Conservation (phyloP, 306 rosid genomes). For the Psophocarpus tetragonolobus region DNA sequence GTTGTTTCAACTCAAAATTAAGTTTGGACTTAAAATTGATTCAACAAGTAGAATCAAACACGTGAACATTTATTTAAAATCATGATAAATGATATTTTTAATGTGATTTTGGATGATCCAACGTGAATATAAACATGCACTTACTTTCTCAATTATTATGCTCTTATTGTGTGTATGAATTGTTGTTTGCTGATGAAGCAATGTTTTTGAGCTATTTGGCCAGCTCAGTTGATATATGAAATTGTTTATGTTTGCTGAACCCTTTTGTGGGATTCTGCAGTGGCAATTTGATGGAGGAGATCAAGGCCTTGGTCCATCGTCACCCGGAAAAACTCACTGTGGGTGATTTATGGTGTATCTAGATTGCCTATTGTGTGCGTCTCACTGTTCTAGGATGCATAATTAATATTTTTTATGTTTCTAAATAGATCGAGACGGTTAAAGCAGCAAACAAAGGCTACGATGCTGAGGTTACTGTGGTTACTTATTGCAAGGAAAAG, state of each 20-base stretch:
- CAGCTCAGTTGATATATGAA: background rate
- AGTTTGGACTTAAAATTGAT: background rate
- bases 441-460: slow-evolving; percentile 78
- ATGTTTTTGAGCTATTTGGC: slow-evolving; percentile 20
- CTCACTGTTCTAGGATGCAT: slow-evolving; percentile 29
- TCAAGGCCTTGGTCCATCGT: slow-evolving; percentile 75
- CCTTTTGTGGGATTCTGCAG: slow-evolving; percentile 55
- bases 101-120: background rate
- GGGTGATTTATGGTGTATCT: slow-evolving; percentile 41
- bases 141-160: slow-evolving; percentile 4
- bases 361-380: slow-evolving; percentile 12
- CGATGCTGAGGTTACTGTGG: slow-evolving; percentile 66
- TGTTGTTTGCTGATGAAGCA: background rate
- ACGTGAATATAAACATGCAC: background rate
- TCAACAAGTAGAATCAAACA: background rate
- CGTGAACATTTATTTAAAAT: background rate
- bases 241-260: slow-evolving; percentile 27
- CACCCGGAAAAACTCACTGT: slow-evolving; percentile 79
- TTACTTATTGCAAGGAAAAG: slow-evolving; percentile 69
- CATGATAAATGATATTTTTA: background rate
- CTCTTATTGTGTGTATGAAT: background rate
- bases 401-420: slow-evolving; percentile 29
- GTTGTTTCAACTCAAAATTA: background rate
- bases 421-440: slow-evolving; percentile 66
- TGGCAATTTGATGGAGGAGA: slow-evolving; percentile 73